Base-by-base conservation (phyloP, 768 basidiomycete genomes). In the Tephrocybe rancida region DNA sequence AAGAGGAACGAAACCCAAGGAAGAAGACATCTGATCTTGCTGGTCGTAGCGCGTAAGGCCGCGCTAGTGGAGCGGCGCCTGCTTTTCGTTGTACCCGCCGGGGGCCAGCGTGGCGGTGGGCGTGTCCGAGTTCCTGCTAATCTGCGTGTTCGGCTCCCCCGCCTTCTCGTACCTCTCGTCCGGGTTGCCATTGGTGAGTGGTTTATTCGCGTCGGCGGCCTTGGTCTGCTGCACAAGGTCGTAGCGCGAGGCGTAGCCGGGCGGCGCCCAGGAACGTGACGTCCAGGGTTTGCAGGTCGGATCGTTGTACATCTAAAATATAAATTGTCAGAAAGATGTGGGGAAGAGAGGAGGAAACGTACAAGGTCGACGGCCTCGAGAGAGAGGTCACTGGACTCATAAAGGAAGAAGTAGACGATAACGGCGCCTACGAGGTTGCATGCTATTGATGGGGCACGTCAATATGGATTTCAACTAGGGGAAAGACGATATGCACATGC, bases 341-440 rank as follows among this genome's bases (percentile, higher is more conserved):
- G 13, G 18, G 3, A 25, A n/a, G 16, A 24, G 3, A 50, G 54
- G 8, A 48, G 32, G 35, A 47, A 16, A 68, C 75, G 50, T 60
- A 82, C 79, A 61, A 70, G 68, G 61, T 88, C 80, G 39, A 89
- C 84, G 54, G 68, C 74, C 70, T 91, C 89, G 16, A 91, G 75
- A 2, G 82, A 80, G 32, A 90, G 73, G 55, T 84, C 80, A 5
- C 83, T 79, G 7, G 82, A 82, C 64, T 90, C 88, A 72, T 90
- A 90, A 1, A 91, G 75, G 83, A 88, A 90, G 64, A 88, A 75
- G 66, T 73, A 89, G 18, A 88, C 86, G 54, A 88, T 70, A 41
- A 79, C 64, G 1, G 83, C 83, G 30, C 79, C 83, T 25, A 69
- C 67, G n/a, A 86, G 72, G 62, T 86, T 86, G 63, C 84, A 86